Evolutionary conservation across 208 protist genomes (phyloP).

Genomic region (Leishmania gerbilli): DNA sequence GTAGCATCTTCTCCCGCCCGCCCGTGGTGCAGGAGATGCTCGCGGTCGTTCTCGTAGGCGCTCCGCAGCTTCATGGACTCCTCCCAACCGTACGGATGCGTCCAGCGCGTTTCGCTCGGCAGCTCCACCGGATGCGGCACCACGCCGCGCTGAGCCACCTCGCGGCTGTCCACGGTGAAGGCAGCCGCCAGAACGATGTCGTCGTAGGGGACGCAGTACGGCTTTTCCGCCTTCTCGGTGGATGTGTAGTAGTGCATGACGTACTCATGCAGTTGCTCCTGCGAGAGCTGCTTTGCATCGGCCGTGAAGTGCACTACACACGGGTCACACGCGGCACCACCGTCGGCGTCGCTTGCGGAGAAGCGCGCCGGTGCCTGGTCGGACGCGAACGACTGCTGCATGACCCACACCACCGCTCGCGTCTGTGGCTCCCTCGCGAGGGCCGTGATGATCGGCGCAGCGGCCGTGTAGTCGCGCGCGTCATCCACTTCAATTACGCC

Average conservation of each 20-base stretch:
- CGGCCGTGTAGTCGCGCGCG: slow-evolving; percentile 15
- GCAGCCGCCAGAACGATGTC: slow-evolving; percentile 52
- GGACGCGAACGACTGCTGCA: slow-evolving; percentile 53
- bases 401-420: slow-evolving; percentile 52
- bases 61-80: slow-evolving; percentile 51
- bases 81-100: slow-evolving; percentile 60
- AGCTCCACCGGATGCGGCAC: slow-evolving; percentile 28
- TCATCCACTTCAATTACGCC: slow-evolving; percentile 15
- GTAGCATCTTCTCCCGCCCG: not conserved
- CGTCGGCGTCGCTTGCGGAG: not conserved
- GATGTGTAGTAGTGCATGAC: slow-evolving; percentile 37
- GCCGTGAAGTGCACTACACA: slow-evolving; percentile 78
- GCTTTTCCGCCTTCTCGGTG: not conserved
- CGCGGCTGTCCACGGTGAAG: slow-evolving; percentile 45
- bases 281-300: slow-evolving; percentile 38
- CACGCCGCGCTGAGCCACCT: slow-evolving; percentile 15
- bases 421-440: slow-evolving; percentile 35
- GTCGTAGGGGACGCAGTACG: slow-evolving; percentile 18
- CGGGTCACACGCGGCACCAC: slow-evolving; percentile 3
- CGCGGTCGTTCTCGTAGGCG: slow-evolving; percentile 40
- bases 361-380: slow-evolving; percentile 49
- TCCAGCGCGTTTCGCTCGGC: slow-evolving; percentile 62
- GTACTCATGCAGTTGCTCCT: slow-evolving; percentile 42
- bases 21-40: slow-evolving; percentile 28
- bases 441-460: slow-evolving; percentile 46